phyloP scores from a whole-genome alignment of 441 rosid genomes.

The Corymbia citriodora region DNA sequence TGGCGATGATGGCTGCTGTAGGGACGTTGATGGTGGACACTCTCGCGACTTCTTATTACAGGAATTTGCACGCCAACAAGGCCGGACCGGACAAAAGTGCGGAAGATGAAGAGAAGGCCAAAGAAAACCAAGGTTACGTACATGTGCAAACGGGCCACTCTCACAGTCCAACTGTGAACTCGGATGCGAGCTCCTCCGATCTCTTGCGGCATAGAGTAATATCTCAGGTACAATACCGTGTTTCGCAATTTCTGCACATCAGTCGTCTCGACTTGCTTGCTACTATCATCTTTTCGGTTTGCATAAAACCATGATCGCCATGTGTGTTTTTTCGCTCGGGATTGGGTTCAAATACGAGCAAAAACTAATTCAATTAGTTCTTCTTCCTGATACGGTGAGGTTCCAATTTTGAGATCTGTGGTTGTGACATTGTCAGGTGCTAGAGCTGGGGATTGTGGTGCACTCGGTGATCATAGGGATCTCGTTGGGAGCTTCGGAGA shows the following conservation, averaged over 20 bases:
- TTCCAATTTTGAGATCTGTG: too few relatives aligned
- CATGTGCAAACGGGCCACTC: not conserved
- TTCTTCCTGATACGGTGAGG: not conserved
- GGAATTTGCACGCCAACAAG: not conserved
- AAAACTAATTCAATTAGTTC: not conserved
- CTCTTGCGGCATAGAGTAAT: not conserved
- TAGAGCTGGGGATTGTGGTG: not conserved
- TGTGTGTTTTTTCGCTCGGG: too few relatives aligned
- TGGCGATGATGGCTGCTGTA: not conserved
- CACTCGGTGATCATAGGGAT: not conserved
- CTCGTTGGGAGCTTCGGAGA: not conserved
- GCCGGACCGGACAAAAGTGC: not conserved
- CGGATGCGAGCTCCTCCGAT: not conserved
- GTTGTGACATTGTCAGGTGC: not conserved
- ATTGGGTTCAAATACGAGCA: too few relatives aligned
- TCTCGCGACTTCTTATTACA: not conserved
- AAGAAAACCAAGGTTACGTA: not conserved
- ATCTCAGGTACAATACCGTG: not conserved
- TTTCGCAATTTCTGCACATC: not conserved
- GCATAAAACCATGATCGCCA: too few relatives aligned
- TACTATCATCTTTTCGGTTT: too few relatives aligned
- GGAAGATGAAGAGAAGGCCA: not conserved
- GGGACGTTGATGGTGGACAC: not conserved
- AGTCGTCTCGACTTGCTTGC: not conserved
- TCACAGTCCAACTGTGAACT: not conserved